Conservation (phyloP, 805 yeast genomes). For the Debaryomyces maramus region DNA sequence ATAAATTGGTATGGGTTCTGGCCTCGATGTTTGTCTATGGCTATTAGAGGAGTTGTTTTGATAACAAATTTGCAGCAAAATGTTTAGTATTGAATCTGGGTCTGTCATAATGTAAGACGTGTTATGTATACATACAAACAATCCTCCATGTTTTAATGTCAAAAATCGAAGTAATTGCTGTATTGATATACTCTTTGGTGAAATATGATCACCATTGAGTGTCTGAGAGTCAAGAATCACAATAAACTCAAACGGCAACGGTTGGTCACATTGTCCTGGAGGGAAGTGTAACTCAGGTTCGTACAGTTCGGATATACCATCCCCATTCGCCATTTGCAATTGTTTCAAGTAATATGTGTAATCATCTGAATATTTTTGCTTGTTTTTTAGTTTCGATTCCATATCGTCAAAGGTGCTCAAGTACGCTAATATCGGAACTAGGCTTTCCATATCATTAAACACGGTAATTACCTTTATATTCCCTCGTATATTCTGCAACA, state of each 20-base stretch:
- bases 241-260: slow-evolving; percentile 18
- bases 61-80: not conserved
- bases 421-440: slow-evolving; percentile 13
- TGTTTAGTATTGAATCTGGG: not conserved
- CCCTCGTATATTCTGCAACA: slow-evolving; percentile 1
- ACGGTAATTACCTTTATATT: slow-evolving; percentile 9
- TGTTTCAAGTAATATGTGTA: slow-evolving; percentile 6
- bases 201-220: slow-evolving; percentile 17
- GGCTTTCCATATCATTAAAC: slow-evolving; percentile 10
- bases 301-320: not conserved
- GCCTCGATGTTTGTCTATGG: not conserved
- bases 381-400: not conserved
- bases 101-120: slow-evolving; percentile 3
- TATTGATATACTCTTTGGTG: slow-evolving; percentile 19
- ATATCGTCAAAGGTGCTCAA: slow-evolving; percentile 6
- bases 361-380: slow-evolving; percentile 6
- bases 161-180: slow-evolving; percentile 41
- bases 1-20: slow-evolving; percentile 17
- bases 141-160: slow-evolving; percentile 31
- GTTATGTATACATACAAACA: slow-evolving; percentile 10
- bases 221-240: slow-evolving; percentile 17
- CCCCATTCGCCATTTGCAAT: slow-evolving; percentile 2
- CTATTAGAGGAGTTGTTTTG: not conserved
- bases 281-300: slow-evolving; percentile 10
- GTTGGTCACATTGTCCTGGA: slow-evolving; percentile 24